Evolutionary conservation across 108 stramenopile genomes (phyloP).

Genomic region (Cyclotella kingstonii): DNA sequence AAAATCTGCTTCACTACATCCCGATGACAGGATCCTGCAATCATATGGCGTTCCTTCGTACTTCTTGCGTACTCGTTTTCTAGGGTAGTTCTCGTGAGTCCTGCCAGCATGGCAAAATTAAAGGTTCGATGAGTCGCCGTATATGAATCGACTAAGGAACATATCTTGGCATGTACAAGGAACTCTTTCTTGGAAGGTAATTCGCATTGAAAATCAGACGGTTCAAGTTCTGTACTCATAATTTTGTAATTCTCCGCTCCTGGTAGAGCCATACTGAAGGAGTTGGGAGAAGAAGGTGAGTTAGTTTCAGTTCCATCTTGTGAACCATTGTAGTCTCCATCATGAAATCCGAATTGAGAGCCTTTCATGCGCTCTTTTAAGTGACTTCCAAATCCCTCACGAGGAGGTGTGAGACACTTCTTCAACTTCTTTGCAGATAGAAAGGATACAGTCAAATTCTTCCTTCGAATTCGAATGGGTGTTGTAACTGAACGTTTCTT

Average conservation of each 20-base stretch:
- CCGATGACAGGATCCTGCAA: constrained; percentile 47
- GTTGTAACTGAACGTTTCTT: constrained; percentile 7
- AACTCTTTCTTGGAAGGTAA: constrained; percentile 61
- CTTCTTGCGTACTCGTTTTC: constrained; percentile 40
- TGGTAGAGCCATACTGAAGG: constrained; percentile 5
- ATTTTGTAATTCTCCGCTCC: constrained; percentile 29
- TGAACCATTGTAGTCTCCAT: background rate
- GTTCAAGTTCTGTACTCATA: constrained; percentile 52
- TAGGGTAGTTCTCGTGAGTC: constrained; percentile 23
- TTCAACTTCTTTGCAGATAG: constrained; percentile 24
- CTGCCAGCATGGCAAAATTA: constrained; percentile 55
- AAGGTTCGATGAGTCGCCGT: constrained; percentile 60
- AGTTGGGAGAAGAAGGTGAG: background rate
- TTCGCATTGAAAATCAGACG: constrained; percentile 66
- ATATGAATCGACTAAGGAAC: constrained; percentile 56
- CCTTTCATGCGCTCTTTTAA: constrained; percentile 2
- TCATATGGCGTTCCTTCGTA: constrained; percentile 17
- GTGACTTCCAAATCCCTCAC: constrained; percentile 30
- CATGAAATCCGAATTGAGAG: background rate
- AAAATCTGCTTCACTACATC: constrained; percentile 57
- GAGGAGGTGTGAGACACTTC: constrained; percentile 36
- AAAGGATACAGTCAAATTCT: constrained; percentile 2
- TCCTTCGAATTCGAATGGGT: constrained; percentile 15
- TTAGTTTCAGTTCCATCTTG: background rate
- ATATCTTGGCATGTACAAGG: constrained; percentile 42